These are phyloP conservation scores for Cudoniella acicularis DNA, from an alignment of 495 filamentous ascomycete genomes.

Conservation along the genomic window DNA sequence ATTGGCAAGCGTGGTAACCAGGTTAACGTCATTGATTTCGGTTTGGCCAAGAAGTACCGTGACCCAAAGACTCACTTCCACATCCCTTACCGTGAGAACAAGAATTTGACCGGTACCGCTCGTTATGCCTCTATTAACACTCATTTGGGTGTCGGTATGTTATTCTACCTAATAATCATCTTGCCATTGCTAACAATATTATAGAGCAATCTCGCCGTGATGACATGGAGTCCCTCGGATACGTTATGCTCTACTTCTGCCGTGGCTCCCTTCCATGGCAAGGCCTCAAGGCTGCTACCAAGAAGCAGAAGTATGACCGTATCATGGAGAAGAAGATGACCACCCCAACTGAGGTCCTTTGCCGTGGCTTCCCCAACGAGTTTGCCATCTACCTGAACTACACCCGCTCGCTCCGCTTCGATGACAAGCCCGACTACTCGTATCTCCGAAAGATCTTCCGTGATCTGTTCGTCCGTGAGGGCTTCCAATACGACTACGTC, in stretches of 20 bases:
- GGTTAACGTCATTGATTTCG: conserved; percentile 99
- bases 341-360: conserved; percentile 97
- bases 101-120: conserved; percentile 98
- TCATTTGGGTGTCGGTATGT: conserved; percentile 86
- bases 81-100: conserved; percentile 99
- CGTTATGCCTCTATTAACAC: conserved; percentile 99
- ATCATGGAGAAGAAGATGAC: conserved; percentile 99
- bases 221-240: conserved; percentile 99
- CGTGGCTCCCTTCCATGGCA: conserved; percentile 99
- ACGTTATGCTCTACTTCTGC: conserved; percentile 99
- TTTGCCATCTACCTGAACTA: conserved; percentile 99
- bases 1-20: conserved; percentile 99
- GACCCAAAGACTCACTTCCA: conserved; percentile 99
- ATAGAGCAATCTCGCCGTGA: conserved; percentile 97
- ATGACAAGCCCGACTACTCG: conserved; percentile 99
- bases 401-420: conserved; percentile 96
- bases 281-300: conserved; percentile 98
- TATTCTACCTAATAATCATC: not conserved
- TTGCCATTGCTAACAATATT: conserved; percentile 27
- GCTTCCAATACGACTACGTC: conserved; percentile 99
- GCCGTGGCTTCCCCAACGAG: conserved; percentile 98
- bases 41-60: conserved; percentile 99
- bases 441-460: conserved; percentile 99
- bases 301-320: conserved; percentile 99
- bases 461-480: conserved; percentile 97